phyloP scores from a whole-genome alignment of 1,284 basidiomycete genomes.

The Peniophora sp. region DNA sequence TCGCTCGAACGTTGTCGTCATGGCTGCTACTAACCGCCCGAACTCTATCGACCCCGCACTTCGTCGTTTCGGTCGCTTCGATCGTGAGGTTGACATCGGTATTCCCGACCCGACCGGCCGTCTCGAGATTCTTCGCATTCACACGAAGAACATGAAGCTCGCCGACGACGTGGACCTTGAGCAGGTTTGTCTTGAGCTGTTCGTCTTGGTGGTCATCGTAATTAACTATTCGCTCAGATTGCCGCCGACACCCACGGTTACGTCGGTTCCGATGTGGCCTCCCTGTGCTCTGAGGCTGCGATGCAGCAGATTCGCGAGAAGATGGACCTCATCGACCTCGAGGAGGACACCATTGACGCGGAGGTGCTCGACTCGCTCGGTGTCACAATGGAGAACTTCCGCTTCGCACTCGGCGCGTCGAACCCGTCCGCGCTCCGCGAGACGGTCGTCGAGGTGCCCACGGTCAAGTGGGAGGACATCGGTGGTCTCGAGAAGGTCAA shows the following conservation, averaged over 20 bases:
- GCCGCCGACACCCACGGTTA: conserved; percentile 99
- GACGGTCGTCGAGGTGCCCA: conserved; percentile 95
- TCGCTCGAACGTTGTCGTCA: conserved; percentile 97
- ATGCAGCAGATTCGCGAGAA: conserved; percentile 99
- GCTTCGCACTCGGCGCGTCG: conserved; percentile 88
- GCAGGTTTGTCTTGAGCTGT: conserved; percentile 44
- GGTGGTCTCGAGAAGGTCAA: conserved; percentile 99
- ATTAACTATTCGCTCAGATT: conserved; percentile 46
- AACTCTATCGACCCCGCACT: conserved; percentile 95
- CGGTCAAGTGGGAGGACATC: conserved; percentile 96
- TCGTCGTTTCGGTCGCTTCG: conserved; percentile 96
- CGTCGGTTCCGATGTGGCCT: conserved; percentile 96
- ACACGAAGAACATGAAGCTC: conserved; percentile 95
- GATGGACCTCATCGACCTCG: conserved; percentile 92
- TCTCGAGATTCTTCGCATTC: conserved; percentile 97
- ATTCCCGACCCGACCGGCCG: conserved; percentile 95
- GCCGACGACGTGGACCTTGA: conserved; percentile 91
- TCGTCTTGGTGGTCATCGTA: conserved; percentile 3
- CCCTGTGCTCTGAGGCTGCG: conserved; percentile 93
- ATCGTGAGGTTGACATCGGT: conserved; percentile 97
- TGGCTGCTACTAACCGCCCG: conserved; percentile 91
- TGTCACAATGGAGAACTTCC: conserved; percentile 98
- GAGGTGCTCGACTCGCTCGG: conserved; percentile 95
- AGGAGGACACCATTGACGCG: conserved; percentile 91
- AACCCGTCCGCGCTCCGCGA: conserved; percentile 97